Evolutionary conservation across 2,329 filamentous ascomycete genomes (phyloP).

Genomic region (Venturia asperata): DNA sequence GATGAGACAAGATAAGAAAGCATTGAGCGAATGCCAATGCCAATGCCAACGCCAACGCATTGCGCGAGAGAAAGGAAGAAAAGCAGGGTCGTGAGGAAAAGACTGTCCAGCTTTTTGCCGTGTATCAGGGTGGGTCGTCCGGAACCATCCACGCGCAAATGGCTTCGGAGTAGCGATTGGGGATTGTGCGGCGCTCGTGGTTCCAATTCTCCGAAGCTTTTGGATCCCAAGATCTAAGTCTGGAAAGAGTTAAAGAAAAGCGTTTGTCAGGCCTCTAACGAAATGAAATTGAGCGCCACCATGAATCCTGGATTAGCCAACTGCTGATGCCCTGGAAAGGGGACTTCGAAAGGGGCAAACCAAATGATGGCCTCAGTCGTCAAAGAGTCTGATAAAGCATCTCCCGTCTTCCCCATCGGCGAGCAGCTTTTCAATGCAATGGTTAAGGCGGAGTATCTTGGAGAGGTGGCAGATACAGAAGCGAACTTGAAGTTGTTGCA

Average conservation of each 20-base stretch:
- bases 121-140: conserved; percentile 1
- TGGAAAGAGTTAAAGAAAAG: conserved; percentile 6
- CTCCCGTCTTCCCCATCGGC: background rate
- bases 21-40: background rate
- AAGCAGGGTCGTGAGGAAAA: background rate
- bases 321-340: too few relatives aligned
- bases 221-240: background rate
- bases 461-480: background rate
- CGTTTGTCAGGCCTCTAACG: conserved; percentile 2
- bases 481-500: too few relatives aligned
- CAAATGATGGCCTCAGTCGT: background rate
- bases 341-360: background rate
- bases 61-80: background rate
- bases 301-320: background rate
- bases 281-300: conserved; percentile 9
- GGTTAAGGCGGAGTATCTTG: background rate
- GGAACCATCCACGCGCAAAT: background rate
- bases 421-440: background rate
- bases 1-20: background rate
- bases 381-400: background rate
- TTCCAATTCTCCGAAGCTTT: conserved; percentile 1
- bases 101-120: background rate
- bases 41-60: conserved; percentile 4
- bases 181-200: background rate
- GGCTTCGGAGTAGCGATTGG: background rate